Percentiles rank a stretch among this genome's conserved stretches.
Evolutionary conservation across 2,329 filamentous ascomycete species (phyloP).

Genomic region (Clarireedia paspali): DNA sequence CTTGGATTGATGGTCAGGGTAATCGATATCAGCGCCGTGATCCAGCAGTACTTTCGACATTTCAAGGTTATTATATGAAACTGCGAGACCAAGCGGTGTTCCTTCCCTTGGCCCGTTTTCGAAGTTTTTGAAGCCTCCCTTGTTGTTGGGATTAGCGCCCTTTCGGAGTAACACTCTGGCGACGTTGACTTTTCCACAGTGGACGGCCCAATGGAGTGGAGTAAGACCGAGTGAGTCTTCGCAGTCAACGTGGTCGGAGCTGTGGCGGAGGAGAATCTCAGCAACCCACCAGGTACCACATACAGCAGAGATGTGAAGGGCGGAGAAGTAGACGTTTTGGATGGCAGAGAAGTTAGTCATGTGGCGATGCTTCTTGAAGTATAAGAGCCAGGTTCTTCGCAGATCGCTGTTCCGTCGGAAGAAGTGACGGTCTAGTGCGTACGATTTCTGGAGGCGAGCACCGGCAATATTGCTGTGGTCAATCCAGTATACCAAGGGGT

Average conservation of each 20-base stretch:
- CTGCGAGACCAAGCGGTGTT: conserved; percentile 2
- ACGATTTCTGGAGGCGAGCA: conserved; percentile 3
- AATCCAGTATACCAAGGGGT: conserved; percentile 10
- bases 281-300: conserved; percentile 7
- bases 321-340: conserved; percentile 7
- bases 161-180: conserved; percentile 5
- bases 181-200: conserved; percentile 1
- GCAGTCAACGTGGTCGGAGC: conserved; percentile 1
- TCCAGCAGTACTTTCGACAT: conserved; percentile 7
- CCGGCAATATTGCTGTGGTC: conserved; percentile 8
- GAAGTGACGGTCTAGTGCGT: conserved; percentile 3
- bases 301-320: conserved; percentile 8
- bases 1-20: conserved; percentile 5
- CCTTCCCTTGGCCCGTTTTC: conserved; percentile 5
- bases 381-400: conserved; percentile 7
- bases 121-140: not conserved
- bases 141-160: conserved; percentile 7
- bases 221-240: conserved; percentile 8
- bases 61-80: conserved; percentile 7
- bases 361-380: conserved; percentile 10
- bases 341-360: conserved; percentile 10
- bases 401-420: conserved; percentile 9
- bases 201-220: conserved; percentile 7
- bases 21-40: conserved; percentile 3
- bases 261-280: conserved; percentile 6